Base-by-base conservation (phyloP, 192 early-diverging fungal genomes). In the Coemansia sp. region DNA sequence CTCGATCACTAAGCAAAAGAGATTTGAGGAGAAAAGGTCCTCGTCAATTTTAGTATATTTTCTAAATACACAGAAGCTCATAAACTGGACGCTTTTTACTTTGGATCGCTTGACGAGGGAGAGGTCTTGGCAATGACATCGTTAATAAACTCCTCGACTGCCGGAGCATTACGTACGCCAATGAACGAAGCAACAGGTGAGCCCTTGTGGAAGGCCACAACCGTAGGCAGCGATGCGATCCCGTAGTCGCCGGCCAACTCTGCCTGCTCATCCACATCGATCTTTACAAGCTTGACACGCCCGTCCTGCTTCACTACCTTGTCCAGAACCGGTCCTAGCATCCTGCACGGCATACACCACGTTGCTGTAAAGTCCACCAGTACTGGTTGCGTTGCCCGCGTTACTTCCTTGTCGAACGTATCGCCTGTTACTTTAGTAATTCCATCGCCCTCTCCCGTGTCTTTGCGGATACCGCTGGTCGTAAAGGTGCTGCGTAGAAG, bases 281-380 rank as follows among this genome's bases (percentile, higher is more conserved):
- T 70, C 61, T 91, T 91, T 50, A 89, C 86, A 55, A 95, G 67
- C 9, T 86, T 84, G 0, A 88, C 85, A 37, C 84, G 83, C n/a
- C 83, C 85, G 41, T 88, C 79, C 19, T 75, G 78, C 13, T 73
- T 66, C 17, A 94, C 90, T 6, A 82, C 81, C 40, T 86, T 84
- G 8, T 83, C 68, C 22, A 95, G 71, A 22, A 88, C 65, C 19
- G 92, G 92, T 8, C 84, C 87, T 7, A 95, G 71, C 68, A 90
- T 73, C 38, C 85, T 86, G 78, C 93, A 95, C 15, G 92, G 92
- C 48, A 87, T 84, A 68, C 92, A 94, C 93, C 93, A 95, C 33
- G 87, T 86, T 47, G 55, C 62, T 34, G 70, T 71, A 69, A 93
- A 94, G 52, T 94, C 93, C 15, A 94, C 93, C 38, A 94, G 61